These are phyloP conservation scores for Xylaria sp. DNA, from an alignment of 2,329 filamentous ascomycete species.

Conservation along the genomic window DNA sequence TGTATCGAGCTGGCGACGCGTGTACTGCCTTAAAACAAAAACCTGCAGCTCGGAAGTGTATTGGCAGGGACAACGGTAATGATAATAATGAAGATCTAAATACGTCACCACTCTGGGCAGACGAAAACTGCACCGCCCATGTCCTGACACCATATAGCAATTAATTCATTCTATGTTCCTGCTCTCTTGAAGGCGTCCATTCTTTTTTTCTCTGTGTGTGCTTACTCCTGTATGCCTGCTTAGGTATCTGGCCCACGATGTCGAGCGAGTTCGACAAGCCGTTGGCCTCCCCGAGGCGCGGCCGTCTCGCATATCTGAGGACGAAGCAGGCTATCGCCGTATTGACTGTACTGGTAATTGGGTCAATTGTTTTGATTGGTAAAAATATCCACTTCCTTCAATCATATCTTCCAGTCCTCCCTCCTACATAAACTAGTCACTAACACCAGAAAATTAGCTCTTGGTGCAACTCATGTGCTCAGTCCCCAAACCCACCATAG, in stretches of 20 bases:
- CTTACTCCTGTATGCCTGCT: neutral
- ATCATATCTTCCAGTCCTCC: neutral
- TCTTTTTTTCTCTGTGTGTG: neutral
- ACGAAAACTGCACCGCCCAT: neutral
- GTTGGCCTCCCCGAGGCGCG: constrained; percentile 6
- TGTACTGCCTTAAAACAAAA: neutral
- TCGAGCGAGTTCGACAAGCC: constrained; percentile 19
- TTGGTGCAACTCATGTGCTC: constrained; percentile 34
- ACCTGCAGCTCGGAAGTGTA: neutral
- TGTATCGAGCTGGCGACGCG: neutral
- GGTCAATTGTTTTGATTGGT: constrained; percentile 34
- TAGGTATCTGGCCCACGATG: constrained; percentile 5
- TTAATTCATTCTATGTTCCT: neutral
- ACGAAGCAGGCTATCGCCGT: constrained; percentile 33
- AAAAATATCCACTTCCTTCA: constrained; percentile 1
- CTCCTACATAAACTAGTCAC: neutral
- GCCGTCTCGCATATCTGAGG: constrained; percentile 31
- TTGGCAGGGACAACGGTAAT: neutral
- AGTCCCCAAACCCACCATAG: constrained; percentile 9
- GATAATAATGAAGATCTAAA: neutral
- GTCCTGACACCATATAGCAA: neutral
- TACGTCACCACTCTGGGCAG: constrained; percentile 6
- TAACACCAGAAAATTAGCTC: constrained; percentile 23
- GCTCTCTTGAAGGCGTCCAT: too few relatives aligned
- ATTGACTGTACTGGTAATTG: constrained; percentile 28